These are phyloP conservation scores for Solanum piurae DNA, from an alignment of 257 asterid genomes.

Conservation along the genomic window DNA sequence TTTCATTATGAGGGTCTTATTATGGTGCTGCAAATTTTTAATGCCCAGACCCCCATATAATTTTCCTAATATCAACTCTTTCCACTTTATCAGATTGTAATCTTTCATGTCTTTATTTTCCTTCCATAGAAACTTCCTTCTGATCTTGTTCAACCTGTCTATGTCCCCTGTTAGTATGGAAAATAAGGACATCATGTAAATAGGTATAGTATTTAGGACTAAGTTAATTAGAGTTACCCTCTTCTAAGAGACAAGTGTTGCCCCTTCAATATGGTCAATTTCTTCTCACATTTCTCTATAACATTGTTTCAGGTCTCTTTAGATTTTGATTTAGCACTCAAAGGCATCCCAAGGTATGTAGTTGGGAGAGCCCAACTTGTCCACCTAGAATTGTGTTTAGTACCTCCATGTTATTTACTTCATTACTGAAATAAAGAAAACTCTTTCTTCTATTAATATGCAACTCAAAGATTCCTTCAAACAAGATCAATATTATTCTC, in stretches of 20 bases:
- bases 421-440: neutral
- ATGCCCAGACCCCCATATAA: neutral
- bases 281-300: neutral
- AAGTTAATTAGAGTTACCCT: too few species aligned
- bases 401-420: neutral
- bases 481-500: neutral
- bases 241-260: too few species aligned
- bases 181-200: too few species aligned
- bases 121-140: too few species aligned
- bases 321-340: neutral
- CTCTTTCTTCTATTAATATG: neutral
- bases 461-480: neutral
- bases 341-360: neutral
- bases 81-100: neutral
- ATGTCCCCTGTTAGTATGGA: too few species aligned
- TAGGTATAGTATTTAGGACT: too few species aligned
- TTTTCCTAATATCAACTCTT: neutral
- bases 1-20: neutral
- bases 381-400: neutral
- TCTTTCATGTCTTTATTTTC: neutral
- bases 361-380: too few species aligned
- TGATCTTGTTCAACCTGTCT: too few species aligned
- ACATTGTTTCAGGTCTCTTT: neutral
- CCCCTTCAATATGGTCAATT: neutral
- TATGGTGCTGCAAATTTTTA: neutral